Evolutionary conservation across 1,284 basidiomycete species (phyloP), one percentile per base, ranked within the genome.

Genomic region (Ganoderma resinaceum): DNA sequence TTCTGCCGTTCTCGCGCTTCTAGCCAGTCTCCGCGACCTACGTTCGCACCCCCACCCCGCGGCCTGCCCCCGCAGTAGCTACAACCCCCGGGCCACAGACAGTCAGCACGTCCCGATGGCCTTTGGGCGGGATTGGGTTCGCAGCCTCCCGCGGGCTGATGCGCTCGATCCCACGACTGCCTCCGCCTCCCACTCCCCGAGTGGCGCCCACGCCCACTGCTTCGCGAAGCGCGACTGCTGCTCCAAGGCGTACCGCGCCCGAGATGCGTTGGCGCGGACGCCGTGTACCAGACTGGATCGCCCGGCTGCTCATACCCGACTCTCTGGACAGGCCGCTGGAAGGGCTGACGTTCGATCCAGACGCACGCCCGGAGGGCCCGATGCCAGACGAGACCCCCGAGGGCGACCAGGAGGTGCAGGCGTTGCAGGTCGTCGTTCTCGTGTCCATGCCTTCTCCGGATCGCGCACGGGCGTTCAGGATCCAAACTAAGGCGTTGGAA

Each of bases 381-480:
- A 7, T 43, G 35, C 35, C 23, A 38, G 37, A 60, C 23, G 58
- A 42, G 55, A n/a, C 55, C 1, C 8, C 33, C 20, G 63, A 60
- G 52, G n/a, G 42, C 8, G 57, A 43, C 16, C 18, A 40, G 33
- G 42, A 37, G 37, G 66, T 73, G 31, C 59, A 62, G 43, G 73
- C 61, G n/a, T 23, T 78, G 23, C 75, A 76, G 60, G 70, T 77
- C 37, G 70, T 76, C 6, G 70, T 79, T 16, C 65, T 78, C 29
- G 65, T 79, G 18, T 66, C 75, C 4, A 78, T 79, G 78, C 78
- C 78, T 12, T 75, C 76, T 0, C 71, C 70, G 2, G 70, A 65
- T 35, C 65, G 61, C 11, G 62, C 70, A 42, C 57, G 23, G 20
- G 61, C 63, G 18, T 52, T 57, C 38, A 26, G 57, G n/a, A 42